Percentiles rank a stretch among this genome's conserved stretches.
phyloP scores from a whole-genome alignment of 805 yeast genomes.

The Myxozyma neotropica region DNA sequence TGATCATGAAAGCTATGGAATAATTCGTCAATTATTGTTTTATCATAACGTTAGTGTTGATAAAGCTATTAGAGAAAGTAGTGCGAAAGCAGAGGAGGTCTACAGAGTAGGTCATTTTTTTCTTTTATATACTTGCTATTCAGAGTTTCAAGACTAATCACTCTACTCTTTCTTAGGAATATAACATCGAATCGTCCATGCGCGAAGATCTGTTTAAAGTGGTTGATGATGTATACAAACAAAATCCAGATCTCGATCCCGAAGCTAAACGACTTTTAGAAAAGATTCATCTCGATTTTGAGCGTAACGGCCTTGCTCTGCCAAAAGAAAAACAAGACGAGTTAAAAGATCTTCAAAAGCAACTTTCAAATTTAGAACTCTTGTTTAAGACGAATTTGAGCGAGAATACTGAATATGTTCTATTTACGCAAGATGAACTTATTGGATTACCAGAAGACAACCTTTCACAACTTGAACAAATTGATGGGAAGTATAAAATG shows the following conservation, averaged over 20 bases:
- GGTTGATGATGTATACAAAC: slow-evolving; percentile 56
- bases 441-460: slow-evolving; percentile 72
- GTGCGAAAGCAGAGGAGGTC: slow-evolving; percentile 60
- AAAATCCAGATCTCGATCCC: slow-evolving; percentile 45
- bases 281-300: slow-evolving; percentile 58
- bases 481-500: slow-evolving; percentile 55
- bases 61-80: slow-evolving; percentile 70
- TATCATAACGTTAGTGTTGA: slow-evolving; percentile 71
- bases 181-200: slow-evolving; percentile 62
- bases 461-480: slow-evolving; percentile 59
- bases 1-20: slow-evolving; percentile 53
- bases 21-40: slow-evolving; percentile 60
- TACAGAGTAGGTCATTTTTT: slow-evolving; percentile 6
- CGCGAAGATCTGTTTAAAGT: slow-evolving; percentile 68
- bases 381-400: slow-evolving; percentile 60
- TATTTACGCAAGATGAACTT: slow-evolving; percentile 65
- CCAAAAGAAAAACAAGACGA: slow-evolving; percentile 56
- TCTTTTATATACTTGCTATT: too few relatives aligned
- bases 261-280: slow-evolving; percentile 62
- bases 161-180: too few relatives aligned
- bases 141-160: too few relatives aligned
- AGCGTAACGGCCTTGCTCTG: slow-evolving; percentile 70
- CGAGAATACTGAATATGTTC: slow-evolving; percentile 51
- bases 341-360: slow-evolving; percentile 62
- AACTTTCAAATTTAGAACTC: slow-evolving; percentile 57